A percentile compares a stretch with the other conserved stretches of the same genome.
Evolutionary conservation across 768 basidiomycete species (phyloP).

Genomic region (Myochromella boudieri): DNA sequence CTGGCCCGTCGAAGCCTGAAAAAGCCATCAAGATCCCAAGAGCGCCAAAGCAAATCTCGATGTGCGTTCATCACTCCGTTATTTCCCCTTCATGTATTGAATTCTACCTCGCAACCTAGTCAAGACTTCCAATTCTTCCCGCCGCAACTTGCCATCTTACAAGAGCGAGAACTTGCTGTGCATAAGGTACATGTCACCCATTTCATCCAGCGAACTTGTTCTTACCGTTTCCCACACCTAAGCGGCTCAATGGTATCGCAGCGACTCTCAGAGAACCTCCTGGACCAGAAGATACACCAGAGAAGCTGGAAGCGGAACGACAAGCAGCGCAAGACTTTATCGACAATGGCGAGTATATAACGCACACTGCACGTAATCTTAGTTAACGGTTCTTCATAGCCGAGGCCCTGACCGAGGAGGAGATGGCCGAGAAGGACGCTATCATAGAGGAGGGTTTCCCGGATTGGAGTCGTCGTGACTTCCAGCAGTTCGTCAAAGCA

Average conservation of each 20-base stretch:
- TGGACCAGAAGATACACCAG: slow-evolving; percentile 75
- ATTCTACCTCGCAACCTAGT: slow-evolving; percentile 34
- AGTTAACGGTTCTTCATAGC: slow-evolving; percentile 42
- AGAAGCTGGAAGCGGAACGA: slow-evolving; percentile 82
- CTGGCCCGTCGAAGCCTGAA: slow-evolving; percentile 72
- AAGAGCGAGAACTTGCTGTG: slow-evolving; percentile 83
- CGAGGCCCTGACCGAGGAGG: slow-evolving; percentile 88
- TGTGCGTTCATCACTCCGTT: slow-evolving; percentile 47
- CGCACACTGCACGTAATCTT: background rate
- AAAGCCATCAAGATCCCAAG: slow-evolving; percentile 83
- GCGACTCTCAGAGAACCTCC: slow-evolving; percentile 65
- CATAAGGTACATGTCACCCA: slow-evolving; percentile 54
- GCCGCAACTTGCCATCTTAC: slow-evolving; percentile 71
- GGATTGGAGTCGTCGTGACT: slow-evolving; percentile 91
- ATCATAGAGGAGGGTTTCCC: slow-evolving; percentile 79
- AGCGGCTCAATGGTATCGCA: slow-evolving; percentile 67
- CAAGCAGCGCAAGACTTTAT: slow-evolving; percentile 81
- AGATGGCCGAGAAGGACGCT: slow-evolving; percentile 77
- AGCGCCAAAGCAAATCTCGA: slow-evolving; percentile 83
- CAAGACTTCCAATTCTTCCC: slow-evolving; percentile 99
- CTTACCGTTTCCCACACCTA: background rate
- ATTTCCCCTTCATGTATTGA: slow-evolving; percentile 1
- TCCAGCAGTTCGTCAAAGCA: slow-evolving; percentile 85
- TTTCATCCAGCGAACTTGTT: background rate
- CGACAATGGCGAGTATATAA: slow-evolving; percentile 62